Evolutionary conservation across 345 rosid genomes (phyloP).

Genomic region (Brassica juncea): DNA sequence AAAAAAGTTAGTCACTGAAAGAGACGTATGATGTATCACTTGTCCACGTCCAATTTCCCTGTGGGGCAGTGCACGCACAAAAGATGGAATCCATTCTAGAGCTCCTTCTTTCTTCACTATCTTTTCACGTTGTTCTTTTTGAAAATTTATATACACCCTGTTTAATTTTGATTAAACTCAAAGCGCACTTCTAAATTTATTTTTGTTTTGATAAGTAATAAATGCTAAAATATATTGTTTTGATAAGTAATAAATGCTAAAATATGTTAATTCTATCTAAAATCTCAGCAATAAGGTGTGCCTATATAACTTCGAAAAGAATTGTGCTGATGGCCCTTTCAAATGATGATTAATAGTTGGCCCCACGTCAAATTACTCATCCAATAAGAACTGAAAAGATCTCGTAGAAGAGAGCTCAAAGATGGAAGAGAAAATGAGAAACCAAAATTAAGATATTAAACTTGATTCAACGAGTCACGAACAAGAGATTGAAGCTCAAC

Average conservation of each 20-base stretch:
- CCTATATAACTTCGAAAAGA: not conserved
- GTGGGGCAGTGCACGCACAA: conserved; percentile 79
- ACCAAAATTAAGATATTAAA: too few species aligned
- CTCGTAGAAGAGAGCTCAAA: not conserved
- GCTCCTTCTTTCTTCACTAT: conserved; percentile 54
- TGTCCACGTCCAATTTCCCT: conserved; percentile 68
- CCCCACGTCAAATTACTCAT: not conserved
- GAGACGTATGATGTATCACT: conserved; percentile 59
- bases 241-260: not conserved
- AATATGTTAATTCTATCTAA: conserved; percentile 11
- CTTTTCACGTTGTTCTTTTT: conserved; percentile 42
- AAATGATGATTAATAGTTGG: not conserved
- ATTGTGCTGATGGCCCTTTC: not conserved
- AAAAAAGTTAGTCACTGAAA: conserved; percentile 45
- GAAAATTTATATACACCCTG: not conserved
- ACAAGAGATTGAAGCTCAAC: too few species aligned
- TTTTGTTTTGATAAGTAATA: not conserved
- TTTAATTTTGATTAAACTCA: not conserved
- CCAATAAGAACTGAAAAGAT: not conserved
- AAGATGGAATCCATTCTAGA: conserved; percentile 57
- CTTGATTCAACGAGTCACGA: too few species aligned
- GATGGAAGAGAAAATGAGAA: not conserved
- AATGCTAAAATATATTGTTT: conserved; percentile 2
- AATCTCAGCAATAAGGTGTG: not conserved
- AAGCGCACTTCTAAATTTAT: not conserved